Base-by-base conservation (phyloP, 257 asterid species). In the Rehmannia glutinosa region DNA sequence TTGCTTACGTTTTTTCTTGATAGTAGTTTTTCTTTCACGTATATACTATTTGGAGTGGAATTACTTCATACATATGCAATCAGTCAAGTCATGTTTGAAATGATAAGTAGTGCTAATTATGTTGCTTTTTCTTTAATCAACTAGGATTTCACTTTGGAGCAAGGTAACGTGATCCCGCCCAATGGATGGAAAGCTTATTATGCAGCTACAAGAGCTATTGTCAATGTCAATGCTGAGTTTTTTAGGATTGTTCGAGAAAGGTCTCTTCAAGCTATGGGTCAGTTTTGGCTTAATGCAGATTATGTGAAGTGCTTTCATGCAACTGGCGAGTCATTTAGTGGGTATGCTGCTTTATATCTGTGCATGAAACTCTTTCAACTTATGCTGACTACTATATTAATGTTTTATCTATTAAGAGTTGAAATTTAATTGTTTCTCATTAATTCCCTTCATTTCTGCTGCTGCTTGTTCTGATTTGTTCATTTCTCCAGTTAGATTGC, bases 161-260 rank as follows among this genome's bases (percentile, higher is more conserved):
- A 93, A 77, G 88, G 78, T 71, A 80, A 59, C 32, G 74, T 91
- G 66, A 84, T 75, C 56, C 99, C 97, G 45, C 78, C 82, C 33
- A 74, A 86, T 79, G 99, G 99, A 68, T 93, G 99, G 99, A 93
- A 93, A 82, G 95, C 96, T 54, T 93, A 93, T 75, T 93, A 93
- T 73, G 97, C 99, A 32, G 84, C 90, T 78, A 90, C 99, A 45
- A 85, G 92, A 82, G 97, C 96, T 66, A 81, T 90, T 64, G 83
- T 93, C 69, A 83, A 78, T 49, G 56, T 75, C 43, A 93, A 93
- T 68, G 75, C 82, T 12, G 96, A 85, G 68, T 93, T 93, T 73
- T 86, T 79, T 65, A 70, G 84, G 72, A 86, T 85, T 51, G 64
- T 90, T 66, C 80, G 80, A 59, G 96, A 88, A 60, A 84, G 91